A percentile compares a stretch with the other conserved stretches of the same genome.
These are phyloP conservation scores for Volvox reticuliferus DNA, from an alignment of 139 green algal species.

Conservation along the genomic window DNA sequence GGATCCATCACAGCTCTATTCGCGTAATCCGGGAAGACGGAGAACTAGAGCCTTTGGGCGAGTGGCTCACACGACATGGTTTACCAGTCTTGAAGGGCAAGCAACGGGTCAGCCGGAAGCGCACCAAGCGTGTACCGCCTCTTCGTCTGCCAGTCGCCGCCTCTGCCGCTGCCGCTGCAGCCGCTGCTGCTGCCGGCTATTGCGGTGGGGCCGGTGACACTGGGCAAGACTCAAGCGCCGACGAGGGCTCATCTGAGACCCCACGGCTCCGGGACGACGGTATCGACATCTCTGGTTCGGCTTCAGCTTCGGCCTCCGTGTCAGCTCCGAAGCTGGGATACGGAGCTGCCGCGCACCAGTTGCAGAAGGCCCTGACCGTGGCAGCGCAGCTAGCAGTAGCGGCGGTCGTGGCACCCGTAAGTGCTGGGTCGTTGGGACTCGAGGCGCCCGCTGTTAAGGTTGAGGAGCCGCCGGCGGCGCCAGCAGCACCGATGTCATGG, in stretches of 20 bases:
- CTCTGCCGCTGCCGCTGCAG: not conserved
- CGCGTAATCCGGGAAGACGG: not conserved
- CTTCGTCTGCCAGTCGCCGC: not conserved
- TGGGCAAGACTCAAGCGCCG: not conserved
- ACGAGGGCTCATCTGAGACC: not conserved
- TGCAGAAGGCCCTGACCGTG: not conserved
- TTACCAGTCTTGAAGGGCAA: constrained; percentile 39
- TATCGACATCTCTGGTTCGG: not conserved
- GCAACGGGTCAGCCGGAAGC: constrained; percentile 20
- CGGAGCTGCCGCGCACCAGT: not conserved
- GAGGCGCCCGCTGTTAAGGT: not conserved
- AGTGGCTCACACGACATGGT: constrained; percentile 16
- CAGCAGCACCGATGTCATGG: not conserved
- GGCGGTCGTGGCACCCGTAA: not conserved
- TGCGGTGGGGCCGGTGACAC: not conserved
- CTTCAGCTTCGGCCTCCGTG: not conserved
- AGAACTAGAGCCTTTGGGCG: constrained; percentile 18
- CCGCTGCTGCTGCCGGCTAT: not conserved
- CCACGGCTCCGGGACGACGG: not conserved
- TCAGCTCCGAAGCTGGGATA: not conserved
- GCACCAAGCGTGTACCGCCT: not conserved
- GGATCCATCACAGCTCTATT: constrained; percentile 11
- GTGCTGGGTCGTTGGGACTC: not conserved
- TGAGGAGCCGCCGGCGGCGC: not conserved
- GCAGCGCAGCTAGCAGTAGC: constrained; percentile 7